Evolutionary conservation across 2,329 filamentous ascomycete genomes (phyloP).

Genomic region (Akanthomyces lecanii): DNA sequence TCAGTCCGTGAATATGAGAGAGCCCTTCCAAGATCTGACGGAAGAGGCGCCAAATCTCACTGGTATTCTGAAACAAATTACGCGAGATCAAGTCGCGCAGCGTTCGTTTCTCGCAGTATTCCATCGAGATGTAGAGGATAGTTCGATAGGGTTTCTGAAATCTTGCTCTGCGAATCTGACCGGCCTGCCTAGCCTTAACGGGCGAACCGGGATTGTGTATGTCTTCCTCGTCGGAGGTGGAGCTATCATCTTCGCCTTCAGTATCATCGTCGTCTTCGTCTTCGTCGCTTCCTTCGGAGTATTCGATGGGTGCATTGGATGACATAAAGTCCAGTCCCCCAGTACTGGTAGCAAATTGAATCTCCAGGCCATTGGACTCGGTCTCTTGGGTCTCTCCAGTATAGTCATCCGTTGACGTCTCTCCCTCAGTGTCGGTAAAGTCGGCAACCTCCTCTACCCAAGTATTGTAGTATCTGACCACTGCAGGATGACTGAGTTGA

Average conservation of each 20-base stretch:
- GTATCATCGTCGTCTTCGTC: conserved; percentile 44
- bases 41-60: conserved; percentile 86
- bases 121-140: conserved; percentile 96
- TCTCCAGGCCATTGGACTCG: conserved; percentile 38
- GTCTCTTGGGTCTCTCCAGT: conserved; percentile 35
- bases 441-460: conserved; percentile 77
- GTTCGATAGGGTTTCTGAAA: conserved; percentile 57
- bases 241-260: conserved; percentile 43
- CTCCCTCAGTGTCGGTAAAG: conserved; percentile 51
- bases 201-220: conserved; percentile 28
- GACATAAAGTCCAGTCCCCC: conserved; percentile 91
- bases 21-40: conserved; percentile 88
- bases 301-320: conserved; percentile 72
- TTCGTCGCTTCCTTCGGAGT: conserved; percentile 46
- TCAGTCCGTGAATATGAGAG: conserved; percentile 81
- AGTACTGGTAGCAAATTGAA: conserved; percentile 67
- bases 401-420: conserved; percentile 49
- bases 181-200: conserved; percentile 28
- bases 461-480: conserved; percentile 89
- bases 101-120: conserved; percentile 93
- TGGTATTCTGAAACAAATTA: conserved; percentile 66
- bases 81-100: conserved; percentile 81
- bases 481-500: conserved; percentile 82
- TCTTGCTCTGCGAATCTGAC: conserved; percentile 30
- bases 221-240: conserved; percentile 29